Evolutionary conservation across 2,329 filamentous ascomycete species (phyloP).

Genomic region (Stachybotrys echinatus): DNA sequence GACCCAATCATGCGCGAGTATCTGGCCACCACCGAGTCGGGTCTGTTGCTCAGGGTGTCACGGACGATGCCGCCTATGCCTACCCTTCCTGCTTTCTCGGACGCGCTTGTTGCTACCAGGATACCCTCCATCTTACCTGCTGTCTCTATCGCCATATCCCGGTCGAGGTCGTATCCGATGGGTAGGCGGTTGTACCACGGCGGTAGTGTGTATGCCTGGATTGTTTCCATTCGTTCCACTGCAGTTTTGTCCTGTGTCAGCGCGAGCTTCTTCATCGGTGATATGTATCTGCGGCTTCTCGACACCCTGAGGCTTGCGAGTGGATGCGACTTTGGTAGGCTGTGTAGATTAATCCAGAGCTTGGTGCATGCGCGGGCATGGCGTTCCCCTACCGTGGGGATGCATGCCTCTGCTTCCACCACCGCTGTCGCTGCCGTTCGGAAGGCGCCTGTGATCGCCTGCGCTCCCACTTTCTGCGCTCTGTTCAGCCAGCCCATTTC

Average conservation of each 20-base stretch:
- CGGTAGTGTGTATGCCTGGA: slow-evolving; percentile 1
- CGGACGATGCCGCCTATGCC: slow-evolving; percentile 5
- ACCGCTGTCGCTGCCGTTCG: slow-evolving; percentile 6
- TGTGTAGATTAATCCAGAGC: slow-evolving; percentile 1
- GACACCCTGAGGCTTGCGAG: slow-evolving; percentile 3
- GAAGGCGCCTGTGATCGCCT: slow-evolving; percentile 8
- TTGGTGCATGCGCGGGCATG: background rate
- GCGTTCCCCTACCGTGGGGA: slow-evolving; percentile 1
- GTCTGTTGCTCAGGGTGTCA: background rate
- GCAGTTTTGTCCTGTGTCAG: background rate
- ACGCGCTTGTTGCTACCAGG: slow-evolving; percentile 4
- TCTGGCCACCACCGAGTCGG: slow-evolving; percentile 4
- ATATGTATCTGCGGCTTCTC: slow-evolving; percentile 1
- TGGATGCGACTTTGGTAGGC: slow-evolving; percentile 3
- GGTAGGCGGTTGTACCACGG: slow-evolving; percentile 2
- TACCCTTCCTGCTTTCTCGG: slow-evolving; percentile 3
- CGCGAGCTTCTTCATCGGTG: slow-evolving; percentile 4
- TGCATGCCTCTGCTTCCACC: slow-evolving; percentile 5
- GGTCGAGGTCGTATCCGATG: background rate
- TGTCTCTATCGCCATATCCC: background rate
- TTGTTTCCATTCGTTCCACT: slow-evolving; percentile 4
- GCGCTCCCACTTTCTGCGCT: slow-evolving; percentile 6
- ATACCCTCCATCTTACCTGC: slow-evolving; percentile 4
- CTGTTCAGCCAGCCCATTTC: slow-evolving; percentile 4
- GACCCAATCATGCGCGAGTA: slow-evolving; percentile 8